Conservation (phyloP, 179 eudicot species). For the Gypsophila paniculata region DNA sequence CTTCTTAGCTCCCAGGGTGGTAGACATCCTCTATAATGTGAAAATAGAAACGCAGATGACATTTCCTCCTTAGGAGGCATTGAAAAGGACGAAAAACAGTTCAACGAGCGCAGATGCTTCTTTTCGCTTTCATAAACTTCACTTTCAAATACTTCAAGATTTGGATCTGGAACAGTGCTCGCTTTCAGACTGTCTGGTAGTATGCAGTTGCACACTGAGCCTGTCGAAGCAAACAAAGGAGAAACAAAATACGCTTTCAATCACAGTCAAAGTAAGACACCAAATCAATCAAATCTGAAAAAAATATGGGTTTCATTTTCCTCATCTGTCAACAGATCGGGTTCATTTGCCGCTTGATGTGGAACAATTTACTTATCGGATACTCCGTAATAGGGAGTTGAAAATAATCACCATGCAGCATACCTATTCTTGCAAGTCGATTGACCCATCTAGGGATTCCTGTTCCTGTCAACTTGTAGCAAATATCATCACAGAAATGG, state of each 20-base stretch:
- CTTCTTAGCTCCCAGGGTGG: constrained; percentile 34
- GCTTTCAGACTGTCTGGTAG: constrained; percentile 66
- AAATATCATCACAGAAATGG: constrained; percentile 85
- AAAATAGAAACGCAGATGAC: constrained; percentile 34
- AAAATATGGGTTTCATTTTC: background rate
- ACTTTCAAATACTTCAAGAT: constrained; percentile 13
- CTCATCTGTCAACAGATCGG: background rate
- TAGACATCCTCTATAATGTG: constrained; percentile 37
- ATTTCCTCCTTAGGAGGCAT: constrained; percentile 34
- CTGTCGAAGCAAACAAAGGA: constrained; percentile 29
- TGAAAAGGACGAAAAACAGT: constrained; percentile 41
- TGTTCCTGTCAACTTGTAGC: constrained; percentile 73
- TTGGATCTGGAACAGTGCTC: constrained; percentile 46
- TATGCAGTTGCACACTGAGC: constrained; percentile 72
- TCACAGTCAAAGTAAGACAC: background rate
- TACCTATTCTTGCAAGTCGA: constrained; percentile 90
- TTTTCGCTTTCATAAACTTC: constrained; percentile 33
- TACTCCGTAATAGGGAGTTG: background rate
- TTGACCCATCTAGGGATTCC: constrained; percentile 88
- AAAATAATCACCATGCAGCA: background rate
- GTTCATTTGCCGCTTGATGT: background rate
- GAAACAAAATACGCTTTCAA: background rate
- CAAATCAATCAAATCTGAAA: background rate
- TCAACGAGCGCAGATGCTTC: constrained; percentile 31
- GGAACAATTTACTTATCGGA: background rate